phyloP scores from a whole-genome alignment of 106 monocot genomes.

The Gastrodia elata region DNA sequence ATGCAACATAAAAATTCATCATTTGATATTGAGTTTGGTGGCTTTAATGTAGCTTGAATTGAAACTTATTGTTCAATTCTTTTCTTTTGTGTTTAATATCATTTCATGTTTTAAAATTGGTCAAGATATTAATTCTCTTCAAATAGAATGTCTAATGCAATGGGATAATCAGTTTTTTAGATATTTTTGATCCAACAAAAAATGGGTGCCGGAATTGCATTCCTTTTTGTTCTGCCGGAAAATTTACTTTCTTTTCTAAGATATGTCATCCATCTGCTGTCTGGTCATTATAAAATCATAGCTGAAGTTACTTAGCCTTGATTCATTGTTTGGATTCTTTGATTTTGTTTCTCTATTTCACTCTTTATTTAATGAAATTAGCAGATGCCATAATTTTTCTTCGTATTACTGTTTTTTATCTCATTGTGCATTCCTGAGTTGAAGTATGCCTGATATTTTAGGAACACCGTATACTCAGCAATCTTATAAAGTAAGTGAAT shows the following conservation, averaged over 20 bases:
- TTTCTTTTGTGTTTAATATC: not conserved
- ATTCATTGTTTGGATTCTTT: not conserved
- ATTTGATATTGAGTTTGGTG: not conserved
- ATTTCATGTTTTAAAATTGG: not conserved
- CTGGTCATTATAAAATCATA: not conserved
- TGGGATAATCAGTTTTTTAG: not conserved
- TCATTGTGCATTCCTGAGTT: not conserved
- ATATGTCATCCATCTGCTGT: not conserved
- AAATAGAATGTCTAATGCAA: not conserved
- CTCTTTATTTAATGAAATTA: not conserved
- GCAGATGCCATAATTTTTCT: not conserved
- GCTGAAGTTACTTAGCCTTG: not conserved
- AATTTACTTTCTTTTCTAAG: not conserved
- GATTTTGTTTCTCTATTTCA: not conserved
- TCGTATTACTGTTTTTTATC: not conserved
- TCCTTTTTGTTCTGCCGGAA: not conserved
- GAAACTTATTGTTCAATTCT: not conserved
- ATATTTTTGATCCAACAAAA: not conserved
- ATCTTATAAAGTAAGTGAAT: constrained; percentile 94
- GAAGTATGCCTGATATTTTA: constrained; percentile 19
- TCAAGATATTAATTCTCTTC: not conserved
- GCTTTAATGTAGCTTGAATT: not conserved
- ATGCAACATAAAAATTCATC: not conserved
- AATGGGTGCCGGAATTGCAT: not conserved
- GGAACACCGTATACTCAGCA: constrained; percentile 89